These are phyloP conservation scores for Lyophyllum atratum DNA, from an alignment of 768 basidiomycete genomes.

Conservation along the genomic window DNA sequence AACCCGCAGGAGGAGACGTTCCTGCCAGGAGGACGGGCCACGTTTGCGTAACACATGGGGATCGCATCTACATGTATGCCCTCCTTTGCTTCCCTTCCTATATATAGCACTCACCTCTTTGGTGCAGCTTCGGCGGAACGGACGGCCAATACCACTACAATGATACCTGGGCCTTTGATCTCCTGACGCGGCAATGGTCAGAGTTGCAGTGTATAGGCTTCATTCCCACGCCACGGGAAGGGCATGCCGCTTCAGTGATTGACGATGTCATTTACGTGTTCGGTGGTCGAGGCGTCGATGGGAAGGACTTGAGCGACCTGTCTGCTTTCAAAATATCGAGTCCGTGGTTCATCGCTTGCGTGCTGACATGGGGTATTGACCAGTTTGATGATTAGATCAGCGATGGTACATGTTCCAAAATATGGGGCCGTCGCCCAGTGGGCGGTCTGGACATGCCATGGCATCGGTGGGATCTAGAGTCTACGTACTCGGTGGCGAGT, in stretches of 20 bases:
- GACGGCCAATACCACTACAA: constrained; percentile 99
- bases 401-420: constrained; percentile 99
- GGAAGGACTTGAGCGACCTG: constrained; percentile 91
- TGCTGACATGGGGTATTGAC: constrained; percentile 5
- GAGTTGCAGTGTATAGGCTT: constrained; percentile 96
- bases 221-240: constrained; percentile 93
- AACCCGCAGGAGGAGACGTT: constrained; percentile 57
- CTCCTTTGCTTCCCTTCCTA: constrained; percentile 10
- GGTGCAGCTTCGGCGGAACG: constrained; percentile 87
- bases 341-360: constrained; percentile 43
- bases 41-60: constrained; percentile 78
- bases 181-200: constrained; percentile 78
- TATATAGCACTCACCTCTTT: constrained; percentile 8
- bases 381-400: constrained; percentile 59
- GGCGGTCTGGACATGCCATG: constrained; percentile 98
- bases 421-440: constrained; percentile 95
- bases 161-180: constrained; percentile 95
- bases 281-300: constrained; percentile 95
- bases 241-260: constrained; percentile 93
- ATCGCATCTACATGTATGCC: constrained; percentile 82
- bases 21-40: constrained; percentile 92
- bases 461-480: constrained; percentile 87
- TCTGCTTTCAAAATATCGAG: constrained; percentile 98
- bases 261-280: constrained; percentile 98
- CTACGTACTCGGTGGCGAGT: constrained; percentile 94